Conservation (phyloP, 768 basidiomycete genomes). For the Termitomyces sp. region DNA sequence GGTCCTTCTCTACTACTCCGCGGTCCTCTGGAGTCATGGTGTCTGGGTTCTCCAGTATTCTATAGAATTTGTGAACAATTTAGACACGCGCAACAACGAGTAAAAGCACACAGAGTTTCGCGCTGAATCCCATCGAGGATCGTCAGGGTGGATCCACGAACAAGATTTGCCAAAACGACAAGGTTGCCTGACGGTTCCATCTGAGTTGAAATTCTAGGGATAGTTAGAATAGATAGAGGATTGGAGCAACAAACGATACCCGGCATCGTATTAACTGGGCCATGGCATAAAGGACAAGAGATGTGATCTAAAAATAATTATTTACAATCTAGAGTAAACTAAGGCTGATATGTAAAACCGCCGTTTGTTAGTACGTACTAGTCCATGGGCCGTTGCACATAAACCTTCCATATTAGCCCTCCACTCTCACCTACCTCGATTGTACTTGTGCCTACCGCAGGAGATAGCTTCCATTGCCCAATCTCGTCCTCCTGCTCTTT, state of each 20-base stretch:
- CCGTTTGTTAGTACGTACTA: background rate
- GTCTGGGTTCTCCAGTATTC: background rate
- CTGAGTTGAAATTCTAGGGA: constrained; percentile 18
- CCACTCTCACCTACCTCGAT: constrained; percentile 73
- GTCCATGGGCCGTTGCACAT: constrained; percentile 41
- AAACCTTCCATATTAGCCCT: constrained; percentile 67
- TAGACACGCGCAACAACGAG: background rate
- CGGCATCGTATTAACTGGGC: constrained; percentile 9
- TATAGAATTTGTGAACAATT: background rate
- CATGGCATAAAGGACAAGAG: constrained; percentile 1
- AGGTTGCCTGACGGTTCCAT: constrained; percentile 13
- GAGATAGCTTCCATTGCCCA: constrained; percentile 57
- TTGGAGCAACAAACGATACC: constrained; percentile 3
- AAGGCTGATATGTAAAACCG: background rate
- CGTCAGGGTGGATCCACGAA: constrained; percentile 20
- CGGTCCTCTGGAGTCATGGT: background rate
- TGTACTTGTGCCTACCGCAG: constrained; percentile 53
- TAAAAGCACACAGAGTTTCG: background rate
- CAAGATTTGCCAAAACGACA: constrained; percentile 14
- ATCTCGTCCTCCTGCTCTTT: constrained; percentile 38
- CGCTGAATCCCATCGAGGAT: constrained; percentile 17
- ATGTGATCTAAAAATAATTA: constrained; percentile 8
- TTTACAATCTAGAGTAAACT: constrained; percentile 8
- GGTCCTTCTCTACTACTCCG: background rate
- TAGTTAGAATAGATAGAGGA: background rate